Evolutionary conservation across 176 grass and related monocot species (phyloP).

Genomic region (Juncus inflexus): DNA sequence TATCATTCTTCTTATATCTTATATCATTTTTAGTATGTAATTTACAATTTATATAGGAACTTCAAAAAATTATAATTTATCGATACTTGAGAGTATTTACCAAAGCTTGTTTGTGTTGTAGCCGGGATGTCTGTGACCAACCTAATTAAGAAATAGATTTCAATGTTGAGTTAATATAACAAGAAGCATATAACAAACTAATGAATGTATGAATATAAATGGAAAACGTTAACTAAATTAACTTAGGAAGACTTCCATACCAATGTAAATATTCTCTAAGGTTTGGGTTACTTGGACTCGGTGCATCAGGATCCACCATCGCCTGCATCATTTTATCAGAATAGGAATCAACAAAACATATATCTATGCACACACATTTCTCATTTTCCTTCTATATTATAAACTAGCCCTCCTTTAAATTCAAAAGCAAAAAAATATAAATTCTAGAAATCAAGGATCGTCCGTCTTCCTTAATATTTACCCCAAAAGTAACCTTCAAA

Average conservation of each 20-base stretch:
- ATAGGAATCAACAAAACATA: background rate
- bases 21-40: no score
- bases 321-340: conserved; percentile 29
- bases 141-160: conserved; percentile 31
- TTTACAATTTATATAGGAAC: no score
- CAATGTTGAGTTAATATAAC: background rate
- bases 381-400: background rate
- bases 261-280: conserved; percentile 81
- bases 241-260: conserved; percentile 25
- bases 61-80: background rate
- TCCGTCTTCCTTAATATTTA: no score
- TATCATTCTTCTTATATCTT: no score
- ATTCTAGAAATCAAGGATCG: no score
- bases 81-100: conserved; percentile 25
- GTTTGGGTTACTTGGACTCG: conserved; percentile 72
- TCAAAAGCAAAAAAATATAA: no score
- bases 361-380: background rate
- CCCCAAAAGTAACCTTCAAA: no score
- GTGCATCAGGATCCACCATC: conserved; percentile 83
- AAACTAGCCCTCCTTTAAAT: no score
- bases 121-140: conserved; percentile 83
- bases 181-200: background rate
- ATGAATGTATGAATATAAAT: background rate
- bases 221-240: background rate
- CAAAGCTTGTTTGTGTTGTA: conserved; percentile 42